phyloP scores from a whole-genome alignment of 257 asterid genomes.

The Salvia rosmarinus region DNA sequence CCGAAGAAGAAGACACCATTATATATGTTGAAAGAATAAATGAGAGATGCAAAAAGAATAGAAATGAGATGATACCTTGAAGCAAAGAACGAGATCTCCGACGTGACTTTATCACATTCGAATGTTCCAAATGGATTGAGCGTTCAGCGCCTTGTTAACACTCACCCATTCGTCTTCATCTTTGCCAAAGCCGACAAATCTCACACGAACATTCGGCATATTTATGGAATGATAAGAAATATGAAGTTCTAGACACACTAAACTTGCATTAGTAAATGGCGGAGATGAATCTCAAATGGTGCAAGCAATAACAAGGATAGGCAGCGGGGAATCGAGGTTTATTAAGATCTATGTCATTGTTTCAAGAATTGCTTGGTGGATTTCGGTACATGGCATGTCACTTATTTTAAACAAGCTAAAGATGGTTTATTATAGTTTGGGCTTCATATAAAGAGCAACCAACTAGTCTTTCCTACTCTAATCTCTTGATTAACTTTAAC shows the following conservation, averaged over 20 bases:
- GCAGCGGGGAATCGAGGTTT: neutral
- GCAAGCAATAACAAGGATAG: neutral
- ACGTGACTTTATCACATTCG: constrained; percentile 65
- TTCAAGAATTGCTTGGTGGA: neutral
- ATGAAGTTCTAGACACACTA: neutral
- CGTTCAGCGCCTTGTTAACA: constrained; percentile 66
- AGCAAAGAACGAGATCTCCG: constrained; percentile 88
- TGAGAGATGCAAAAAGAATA: neutral
- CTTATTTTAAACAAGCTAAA: too few species aligned
- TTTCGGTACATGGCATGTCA: too few species aligned
- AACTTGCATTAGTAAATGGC: too few species aligned
- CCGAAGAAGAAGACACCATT: neutral
- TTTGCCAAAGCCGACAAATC: constrained; percentile 77
- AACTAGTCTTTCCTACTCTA: neutral
- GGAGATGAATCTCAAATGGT: neutral
- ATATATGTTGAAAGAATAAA: neutral
- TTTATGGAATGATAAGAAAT: neutral
- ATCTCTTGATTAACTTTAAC: too few species aligned
- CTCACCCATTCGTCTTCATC: constrained; percentile 94
- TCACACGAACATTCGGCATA: constrained; percentile 69
- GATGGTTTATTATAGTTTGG: too few species aligned
- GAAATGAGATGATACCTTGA: constrained; percentile 56
- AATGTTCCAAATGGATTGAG: constrained; percentile 75
- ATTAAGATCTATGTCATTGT: neutral
- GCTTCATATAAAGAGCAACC: neutral